These are phyloP conservation scores for Ascoidea tarda DNA, from an alignment of 805 yeast species.

Conservation along the genomic window DNA sequence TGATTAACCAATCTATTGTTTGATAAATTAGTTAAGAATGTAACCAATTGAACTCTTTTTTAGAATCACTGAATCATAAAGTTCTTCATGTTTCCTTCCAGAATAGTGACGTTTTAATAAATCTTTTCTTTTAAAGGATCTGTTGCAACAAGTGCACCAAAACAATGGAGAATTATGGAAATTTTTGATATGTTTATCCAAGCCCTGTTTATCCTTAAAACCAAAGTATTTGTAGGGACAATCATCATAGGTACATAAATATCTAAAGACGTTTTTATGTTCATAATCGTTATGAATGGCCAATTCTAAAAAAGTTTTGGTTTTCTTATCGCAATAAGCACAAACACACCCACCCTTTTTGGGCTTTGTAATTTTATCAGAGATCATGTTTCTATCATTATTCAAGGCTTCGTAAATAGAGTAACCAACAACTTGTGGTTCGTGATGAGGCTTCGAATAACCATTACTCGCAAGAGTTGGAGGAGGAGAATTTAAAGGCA, in stretches of 20 bases:
- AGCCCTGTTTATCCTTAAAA: background rate
- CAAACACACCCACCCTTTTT: background rate
- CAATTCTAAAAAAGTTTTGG: background rate
- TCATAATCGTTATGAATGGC: background rate
- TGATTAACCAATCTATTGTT: background rate
- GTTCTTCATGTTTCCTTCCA: background rate
- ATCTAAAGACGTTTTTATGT: background rate
- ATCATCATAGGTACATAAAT: background rate
- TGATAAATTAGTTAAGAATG: background rate
- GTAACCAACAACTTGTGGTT: background rate
- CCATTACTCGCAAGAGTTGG: too few species aligned
- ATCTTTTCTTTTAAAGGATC: background rate
- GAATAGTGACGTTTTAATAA: background rate
- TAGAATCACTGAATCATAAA: background rate
- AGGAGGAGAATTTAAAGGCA: too few species aligned
- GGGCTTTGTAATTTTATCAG: background rate
- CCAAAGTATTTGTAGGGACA: background rate
- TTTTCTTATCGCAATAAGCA: background rate
- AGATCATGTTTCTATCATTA: background rate
- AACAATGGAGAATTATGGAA: background rate
- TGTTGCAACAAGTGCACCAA: background rate
- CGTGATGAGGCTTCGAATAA: background rate
- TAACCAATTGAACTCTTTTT: background rate
- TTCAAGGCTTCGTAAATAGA: background rate
- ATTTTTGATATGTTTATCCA: background rate